Conservation (phyloP, 352 stramenopile genomes). For the Pythium biforme region DNA sequence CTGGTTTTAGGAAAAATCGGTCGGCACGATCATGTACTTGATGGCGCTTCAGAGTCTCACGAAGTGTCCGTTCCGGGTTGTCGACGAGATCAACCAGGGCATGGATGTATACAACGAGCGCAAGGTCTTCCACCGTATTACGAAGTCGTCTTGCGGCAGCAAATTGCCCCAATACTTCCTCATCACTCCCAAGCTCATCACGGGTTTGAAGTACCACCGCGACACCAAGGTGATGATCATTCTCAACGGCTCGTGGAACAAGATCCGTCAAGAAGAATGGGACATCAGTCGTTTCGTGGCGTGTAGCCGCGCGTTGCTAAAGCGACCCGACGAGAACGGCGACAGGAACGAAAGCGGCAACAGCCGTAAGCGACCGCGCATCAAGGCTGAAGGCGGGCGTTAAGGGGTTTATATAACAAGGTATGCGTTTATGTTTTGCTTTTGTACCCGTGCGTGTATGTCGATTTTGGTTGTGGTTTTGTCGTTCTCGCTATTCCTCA, state of each 20-base stretch:
- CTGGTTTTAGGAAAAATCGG: conserved; percentile 76
- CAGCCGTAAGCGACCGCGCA: conserved; percentile 23
- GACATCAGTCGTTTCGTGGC: conserved; percentile 54
- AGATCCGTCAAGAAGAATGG: conserved; percentile 74
- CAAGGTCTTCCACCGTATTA: conserved; percentile 89
- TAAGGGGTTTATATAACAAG: conserved; percentile 18
- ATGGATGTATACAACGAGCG: conserved; percentile 91
- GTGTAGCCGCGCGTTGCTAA: conserved; percentile 26
- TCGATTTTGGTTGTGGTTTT: neutral
- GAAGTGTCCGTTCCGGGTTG: conserved; percentile 84
- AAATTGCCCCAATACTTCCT: conserved; percentile 89
- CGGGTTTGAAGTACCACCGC: conserved; percentile 75
- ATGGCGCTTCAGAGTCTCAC: conserved; percentile 88
- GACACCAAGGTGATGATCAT: conserved; percentile 90
- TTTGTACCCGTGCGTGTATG: neutral
- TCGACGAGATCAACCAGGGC: conserved; percentile 90
- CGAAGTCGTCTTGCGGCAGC: conserved; percentile 82
- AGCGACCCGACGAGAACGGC: conserved; percentile 18
- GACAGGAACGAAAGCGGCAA: neutral
- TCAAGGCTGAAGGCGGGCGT: conserved; percentile 23
- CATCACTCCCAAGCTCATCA: conserved; percentile 89
- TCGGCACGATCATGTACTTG: conserved; percentile 91
- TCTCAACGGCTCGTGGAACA: conserved; percentile 84
- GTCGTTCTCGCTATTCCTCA: neutral
- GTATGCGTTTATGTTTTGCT: conserved; percentile 4